phyloP scores from a whole-genome alignment of 2,329 filamentous ascomycete species.

The Epichloe bromicola region DNA sequence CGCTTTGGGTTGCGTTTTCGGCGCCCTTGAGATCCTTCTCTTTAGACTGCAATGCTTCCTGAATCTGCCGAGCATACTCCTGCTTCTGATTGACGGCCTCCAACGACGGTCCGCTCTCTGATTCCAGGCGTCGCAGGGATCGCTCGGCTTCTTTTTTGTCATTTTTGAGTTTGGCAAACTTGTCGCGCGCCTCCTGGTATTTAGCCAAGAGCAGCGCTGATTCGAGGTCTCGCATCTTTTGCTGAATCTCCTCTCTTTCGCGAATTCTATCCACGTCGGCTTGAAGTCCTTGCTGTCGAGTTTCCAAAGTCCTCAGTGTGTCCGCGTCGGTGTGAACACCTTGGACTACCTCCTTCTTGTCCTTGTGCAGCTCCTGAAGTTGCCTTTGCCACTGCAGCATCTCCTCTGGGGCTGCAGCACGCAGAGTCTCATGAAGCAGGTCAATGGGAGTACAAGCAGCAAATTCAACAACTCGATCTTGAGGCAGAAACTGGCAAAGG shows the following conservation, averaged over 20 bases:
- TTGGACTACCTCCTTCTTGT: constrained; percentile 50
- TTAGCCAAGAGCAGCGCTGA: constrained; percentile 51
- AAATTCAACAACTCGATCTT: constrained; percentile 92
- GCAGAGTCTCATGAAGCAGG: constrained; percentile 71
- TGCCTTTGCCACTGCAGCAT: constrained; percentile 68
- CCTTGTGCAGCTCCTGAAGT: constrained; percentile 56
- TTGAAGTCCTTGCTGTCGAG: constrained; percentile 59
- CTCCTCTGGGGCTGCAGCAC: constrained; percentile 70
- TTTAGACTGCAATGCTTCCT: constrained; percentile 40
- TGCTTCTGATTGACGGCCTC: constrained; percentile 57
- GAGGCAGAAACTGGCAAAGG: constrained; percentile 89
- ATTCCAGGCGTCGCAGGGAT: constrained; percentile 47
- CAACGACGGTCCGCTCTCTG: constrained; percentile 51
- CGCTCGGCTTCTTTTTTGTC: constrained; percentile 40
- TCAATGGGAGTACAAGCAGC: constrained; percentile 71
- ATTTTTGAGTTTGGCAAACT: constrained; percentile 38
- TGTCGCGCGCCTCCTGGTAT: constrained; percentile 43
- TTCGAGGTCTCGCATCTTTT: constrained; percentile 51
- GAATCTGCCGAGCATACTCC: constrained; percentile 47
- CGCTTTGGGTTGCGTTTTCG: constrained; percentile 36
- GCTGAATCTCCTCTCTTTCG: constrained; percentile 57
- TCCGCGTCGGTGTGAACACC: constrained; percentile 47
- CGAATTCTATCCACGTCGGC: constrained; percentile 73
- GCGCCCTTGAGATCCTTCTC: constrained; percentile 38
- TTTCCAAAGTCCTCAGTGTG: constrained; percentile 52